Evolutionary conservation across 768 basidiomycete species (phyloP).

Genomic region (Boletus vinaceobasis): DNA sequence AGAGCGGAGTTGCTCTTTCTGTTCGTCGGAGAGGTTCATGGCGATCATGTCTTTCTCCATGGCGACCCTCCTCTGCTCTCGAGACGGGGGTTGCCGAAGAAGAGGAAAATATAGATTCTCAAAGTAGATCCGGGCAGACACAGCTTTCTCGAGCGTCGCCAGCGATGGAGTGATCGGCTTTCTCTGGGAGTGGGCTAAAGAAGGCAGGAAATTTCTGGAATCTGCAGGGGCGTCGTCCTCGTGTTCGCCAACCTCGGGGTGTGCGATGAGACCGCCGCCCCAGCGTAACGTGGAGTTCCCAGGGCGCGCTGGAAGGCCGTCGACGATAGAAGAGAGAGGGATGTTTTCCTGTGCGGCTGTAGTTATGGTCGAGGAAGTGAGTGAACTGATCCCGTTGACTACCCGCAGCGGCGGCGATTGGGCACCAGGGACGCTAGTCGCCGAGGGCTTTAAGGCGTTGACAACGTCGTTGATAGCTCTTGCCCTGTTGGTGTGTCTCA

Average conservation of each 20-base stretch:
- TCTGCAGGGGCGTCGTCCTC: slow-evolving; percentile 40
- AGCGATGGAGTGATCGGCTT: slow-evolving; percentile 80
- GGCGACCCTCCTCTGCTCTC: slow-evolving; percentile 79
- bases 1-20: slow-evolving; percentile 67
- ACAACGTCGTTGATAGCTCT: slow-evolving; percentile 76
- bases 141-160: slow-evolving; percentile 89
- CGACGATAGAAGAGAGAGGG: slow-evolving; percentile 37
- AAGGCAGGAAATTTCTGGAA: slow-evolving; percentile 25
- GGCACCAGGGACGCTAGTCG: slow-evolving; percentile 39
- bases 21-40: slow-evolving; percentile 65
- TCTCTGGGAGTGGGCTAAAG: slow-evolving; percentile 38
- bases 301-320: slow-evolving; percentile 52
- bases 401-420: slow-evolving; percentile 62
- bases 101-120: slow-evolving; percentile 87
- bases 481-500: slow-evolving; percentile 64
- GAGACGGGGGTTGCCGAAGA: slow-evolving; percentile 77
- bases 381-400: slow-evolving; percentile 71
- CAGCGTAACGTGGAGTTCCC: slow-evolving; percentile 61
- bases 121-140: slow-evolving; percentile 90
- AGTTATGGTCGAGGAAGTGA: slow-evolving; percentile 68
- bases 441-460: slow-evolving; percentile 61
- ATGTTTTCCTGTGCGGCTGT: slow-evolving; percentile 75
- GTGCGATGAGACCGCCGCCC: slow-evolving; percentile 57
- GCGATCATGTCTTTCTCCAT: slow-evolving; percentile 85
- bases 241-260: slow-evolving; percentile 63